Conservation (phyloP, 192 early-diverging fungal species). For the Entrophospora sp. region DNA sequence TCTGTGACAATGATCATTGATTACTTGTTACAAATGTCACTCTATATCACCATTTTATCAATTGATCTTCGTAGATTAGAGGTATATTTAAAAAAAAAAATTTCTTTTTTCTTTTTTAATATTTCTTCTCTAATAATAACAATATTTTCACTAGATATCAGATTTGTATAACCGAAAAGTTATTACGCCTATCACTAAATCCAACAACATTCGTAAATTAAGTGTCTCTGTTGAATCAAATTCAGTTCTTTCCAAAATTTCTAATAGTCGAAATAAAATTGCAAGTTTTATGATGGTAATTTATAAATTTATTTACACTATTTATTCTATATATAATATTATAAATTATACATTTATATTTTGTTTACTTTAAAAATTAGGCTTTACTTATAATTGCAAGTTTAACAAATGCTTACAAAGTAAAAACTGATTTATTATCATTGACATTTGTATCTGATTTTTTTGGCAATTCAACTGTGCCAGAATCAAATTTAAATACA, state of each 20-base stretch:
- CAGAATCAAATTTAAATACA: not conserved
- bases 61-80: conserved; percentile 77
- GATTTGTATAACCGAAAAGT: conserved; percentile 2
- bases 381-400: not conserved
- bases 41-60: conserved; percentile 66
- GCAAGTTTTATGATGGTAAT: not conserved
- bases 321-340: not conserved
- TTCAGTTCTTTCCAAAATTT: no score
- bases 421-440: not conserved
- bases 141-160: not conserved
- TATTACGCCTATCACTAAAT: no score
- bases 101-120: no score
- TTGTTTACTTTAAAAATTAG: no score
- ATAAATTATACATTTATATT: no score
- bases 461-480: not conserved
- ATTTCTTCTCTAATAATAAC: no score
- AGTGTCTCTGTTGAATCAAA: not conserved
- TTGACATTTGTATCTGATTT: no score
- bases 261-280: not conserved
- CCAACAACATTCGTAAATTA: not conserved
- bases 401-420: not conserved
- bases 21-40: conserved; percentile 70
- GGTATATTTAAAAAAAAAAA: no score
- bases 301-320: not conserved
- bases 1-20: conserved; percentile 61